Evolutionary conservation across 179 eudicot genomes (phyloP), one percentile per base, ranked within the genome.

Genomic region (Pouteria campechiana): DNA sequence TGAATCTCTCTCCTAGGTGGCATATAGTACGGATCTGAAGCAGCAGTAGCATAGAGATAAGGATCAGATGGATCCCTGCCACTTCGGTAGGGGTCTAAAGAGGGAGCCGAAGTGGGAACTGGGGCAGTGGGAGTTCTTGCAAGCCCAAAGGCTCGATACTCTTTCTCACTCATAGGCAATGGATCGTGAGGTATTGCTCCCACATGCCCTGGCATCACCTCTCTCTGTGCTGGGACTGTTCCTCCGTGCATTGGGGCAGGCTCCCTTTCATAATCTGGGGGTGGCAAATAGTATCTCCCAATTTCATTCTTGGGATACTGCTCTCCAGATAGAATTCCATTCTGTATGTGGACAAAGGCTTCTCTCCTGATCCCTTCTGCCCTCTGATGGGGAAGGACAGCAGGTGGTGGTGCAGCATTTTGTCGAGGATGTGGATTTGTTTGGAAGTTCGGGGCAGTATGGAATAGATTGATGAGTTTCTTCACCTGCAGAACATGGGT

Each of bases 401-500:
- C 14, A 19, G 46, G 44, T 11, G 39, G 21, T 2, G 31, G 27
- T 19, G 39, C 21, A 41, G 58, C 48, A 35, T 52, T 57, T 38
- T 30, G 63, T 25, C 11, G 31, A 41, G 41, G 22, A 39, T 53
- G 66, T 12, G 60, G 46, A 44, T 55, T 46, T 27, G 71, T 48
- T 17, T 48, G 56, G 47, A 41, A 52, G 40, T 30, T 25, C 9
- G 54, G 83, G 28, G 43, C 46, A 13, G 81, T 72, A 16, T 48
- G 64, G 59, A 79, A 87, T 13, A 83, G 46, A 2, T 56, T 23
- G 19, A 33, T 50, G 20, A 87, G 79, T 32, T 64, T 65, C 52
- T 64, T 57, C 17, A 77, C 96, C 96, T 87, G 78, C 60, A 69
- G 43, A 27, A 21, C n/a, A n/a, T n/a, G n/a, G n/a, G n/a, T n/a